A percentile compares a stretch with the other conserved stretches of the same genome.
Evolutionary conservation across 768 basidiomycete genomes (phyloP).

Genomic region (Pisolithus albus): DNA sequence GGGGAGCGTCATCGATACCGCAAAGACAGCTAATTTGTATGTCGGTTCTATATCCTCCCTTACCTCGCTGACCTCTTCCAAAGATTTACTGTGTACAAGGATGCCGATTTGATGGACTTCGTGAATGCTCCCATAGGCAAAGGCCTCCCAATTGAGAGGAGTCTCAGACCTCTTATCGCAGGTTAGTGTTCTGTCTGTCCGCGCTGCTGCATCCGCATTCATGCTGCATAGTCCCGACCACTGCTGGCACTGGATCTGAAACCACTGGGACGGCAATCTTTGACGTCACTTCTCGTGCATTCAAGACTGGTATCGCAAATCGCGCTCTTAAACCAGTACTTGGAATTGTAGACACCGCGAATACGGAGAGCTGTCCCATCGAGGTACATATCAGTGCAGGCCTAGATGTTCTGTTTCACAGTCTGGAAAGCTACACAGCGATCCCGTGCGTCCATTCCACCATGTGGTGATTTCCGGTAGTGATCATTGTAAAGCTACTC

Average conservation of each 20-base stretch:
- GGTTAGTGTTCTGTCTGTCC: conserved; percentile 29
- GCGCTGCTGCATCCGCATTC: not conserved
- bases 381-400: conserved; percentile 93
- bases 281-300: conserved; percentile 83
- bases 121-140: conserved; percentile 96
- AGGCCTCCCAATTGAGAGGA: conserved; percentile 72
- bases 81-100: conserved; percentile 86
- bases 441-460: conserved; percentile 60
- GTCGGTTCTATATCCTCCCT: conserved; percentile 8
- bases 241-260: conserved; percentile 87
- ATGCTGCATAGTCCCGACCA: conserved; percentile 49
- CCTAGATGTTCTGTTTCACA: conserved; percentile 93
- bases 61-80: conserved; percentile 3
- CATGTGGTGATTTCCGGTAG: conserved; percentile 1
- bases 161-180: conserved; percentile 79
- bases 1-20: conserved; percentile 94
- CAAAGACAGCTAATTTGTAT: conserved; percentile 89
- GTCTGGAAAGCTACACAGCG: conserved; percentile 89
- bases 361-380: conserved; percentile 88
- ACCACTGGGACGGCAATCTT: conserved; percentile 94
- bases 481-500: conserved; percentile 53
- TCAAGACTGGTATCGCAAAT: conserved; percentile 96
- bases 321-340: conserved; percentile 86
- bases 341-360: conserved; percentile 82
- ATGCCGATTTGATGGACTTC: conserved; percentile 91